Evolutionary conservation across 345 rosid genomes (phyloP), one percentile per base, ranked within the genome.

Genomic region (Aethionema arabicum): DNA sequence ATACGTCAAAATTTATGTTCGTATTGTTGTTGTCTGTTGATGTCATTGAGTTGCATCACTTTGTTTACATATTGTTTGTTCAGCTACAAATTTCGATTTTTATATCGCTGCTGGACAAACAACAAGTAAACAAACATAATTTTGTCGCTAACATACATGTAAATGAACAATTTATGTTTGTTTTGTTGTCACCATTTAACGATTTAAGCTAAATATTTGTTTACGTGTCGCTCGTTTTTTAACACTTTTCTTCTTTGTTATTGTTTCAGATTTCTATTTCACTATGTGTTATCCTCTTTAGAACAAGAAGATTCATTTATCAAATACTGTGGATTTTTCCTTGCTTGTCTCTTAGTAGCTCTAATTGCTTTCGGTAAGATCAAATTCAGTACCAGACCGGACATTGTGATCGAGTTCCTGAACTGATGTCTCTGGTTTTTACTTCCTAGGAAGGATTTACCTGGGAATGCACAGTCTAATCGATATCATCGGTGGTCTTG

Each of bases 381-480:
- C 37, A 43, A 32, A 71, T 53, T 48, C 63, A 8, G 14, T 37
- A 37, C 40, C 40, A 37, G 40, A 44, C 33, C 39, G 14, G 38
- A 35, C 38, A 5, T 35, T 35, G 30, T 14, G 27, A 7, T 45
- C 13, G 12, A 41, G 5, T 38, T 65, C 30, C 58, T 45, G 40
- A 40, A 49, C 52, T 63, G 53, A 71, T 57, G 54, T 35, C 8
- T 33, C 32, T 50, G 27, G 55, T n/a, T 80, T 68, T 35, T 83
- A 31, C 67, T 76, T 83, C 74, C 51, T 69, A 93, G 99, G 97
- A 78, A 87, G 99, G 80, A 78, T 93, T 52, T 93, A 90, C 87
- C 92, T 93, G 11, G 99, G 99, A 60, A 93, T 93, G 99, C 99
- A 93, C 81, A 87, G 97, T 71, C 73, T 84, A 70, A 65, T 90